phyloP scores from a whole-genome alignment of 2,329 filamentous ascomycete genomes.

The Neonectria punicea region DNA sequence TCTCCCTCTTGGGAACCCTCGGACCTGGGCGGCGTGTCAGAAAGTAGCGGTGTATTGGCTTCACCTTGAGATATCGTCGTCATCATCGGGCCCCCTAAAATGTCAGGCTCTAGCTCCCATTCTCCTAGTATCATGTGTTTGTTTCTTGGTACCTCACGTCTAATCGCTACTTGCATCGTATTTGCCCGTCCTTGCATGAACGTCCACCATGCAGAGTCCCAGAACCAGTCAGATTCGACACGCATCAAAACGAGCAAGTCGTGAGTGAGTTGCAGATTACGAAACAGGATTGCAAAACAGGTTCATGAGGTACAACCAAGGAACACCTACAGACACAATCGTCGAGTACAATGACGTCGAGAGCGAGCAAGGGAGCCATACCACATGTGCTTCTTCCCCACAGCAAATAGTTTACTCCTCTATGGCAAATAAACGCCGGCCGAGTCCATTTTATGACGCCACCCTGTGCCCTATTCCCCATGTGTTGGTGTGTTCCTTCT shows the following conservation, averaged over 20 bases:
- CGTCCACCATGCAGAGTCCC: background rate
- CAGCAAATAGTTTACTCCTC: conserved; percentile 5
- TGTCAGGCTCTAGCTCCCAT: background rate
- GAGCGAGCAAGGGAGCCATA: background rate
- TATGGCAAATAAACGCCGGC: conserved; percentile 26
- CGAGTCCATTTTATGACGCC: conserved; percentile 19
- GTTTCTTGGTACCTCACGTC: too few relatives aligned
- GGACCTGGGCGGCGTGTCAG: background rate
- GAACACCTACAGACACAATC: background rate
- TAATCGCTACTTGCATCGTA: background rate
- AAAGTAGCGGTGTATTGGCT: conserved; percentile 20
- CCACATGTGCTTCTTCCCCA: background rate
- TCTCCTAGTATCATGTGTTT: background rate
- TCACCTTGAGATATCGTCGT: background rate
- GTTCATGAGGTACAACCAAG: background rate
- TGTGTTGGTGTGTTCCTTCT: conserved; percentile 1
- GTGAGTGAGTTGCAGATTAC: background rate
- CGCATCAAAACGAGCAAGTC: background rate
- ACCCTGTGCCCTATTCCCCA: conserved; percentile 4
- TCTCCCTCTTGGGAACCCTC: background rate
- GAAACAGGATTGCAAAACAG: background rate
- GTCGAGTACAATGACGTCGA: background rate
- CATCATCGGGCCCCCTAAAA: background rate
- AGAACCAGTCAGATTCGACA: background rate
- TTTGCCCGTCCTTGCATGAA: background rate